Evolutionary conservation across 257 asterid genomes (phyloP), one percentile per base, ranked within the genome.

Genomic region (Schizonepeta tenuifolia): DNA sequence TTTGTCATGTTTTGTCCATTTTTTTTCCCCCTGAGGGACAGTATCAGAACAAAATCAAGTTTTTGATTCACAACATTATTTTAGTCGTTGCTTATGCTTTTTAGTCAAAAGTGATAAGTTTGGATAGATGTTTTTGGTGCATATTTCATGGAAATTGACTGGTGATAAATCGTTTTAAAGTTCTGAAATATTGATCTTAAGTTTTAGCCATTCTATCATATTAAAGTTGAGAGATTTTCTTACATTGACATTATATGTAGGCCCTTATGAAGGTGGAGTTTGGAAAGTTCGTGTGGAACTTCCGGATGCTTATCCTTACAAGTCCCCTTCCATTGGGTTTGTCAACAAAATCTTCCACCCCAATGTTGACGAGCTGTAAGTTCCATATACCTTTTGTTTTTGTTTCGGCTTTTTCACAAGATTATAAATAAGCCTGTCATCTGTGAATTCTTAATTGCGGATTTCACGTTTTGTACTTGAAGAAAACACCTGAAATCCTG

Each of bases 271-370:
- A 82, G 97, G 94, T 61, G 98, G 96, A 60, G 89, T 89, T 67
- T 90, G 97, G 98, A 90, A 90, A 84, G 85, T 93, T 70, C 95
- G 88, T 0, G 98, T 93, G 5, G 96, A 93, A 75, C 86, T 93
- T 77, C 95, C 97, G 4, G 97, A 93, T 83, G 96, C 97, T 74
- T 93, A 93, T 78, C 98, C 97, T 73, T 93, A 90, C 84, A 90
- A 90, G 80, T 90, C 98, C 62, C 98, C 96, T 56, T 93, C 98
- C 64, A 89, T 91, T 43, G 96, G 95, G 11, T 93, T 93, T 64
- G 86, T 90, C 69, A 93, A 93, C 96, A 93, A 89, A 79, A 93
- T 93, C 15, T 93, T 86, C 82, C 98, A 93, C 89, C 98, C 97
- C 43, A 93, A 93, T 77, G 96, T 93, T 36, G 97, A 93, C 80